These are phyloP conservation scores for Hypoxylon trugodes DNA, from an alignment of 495 filamentous ascomycete species.

Conservation along the genomic window DNA sequence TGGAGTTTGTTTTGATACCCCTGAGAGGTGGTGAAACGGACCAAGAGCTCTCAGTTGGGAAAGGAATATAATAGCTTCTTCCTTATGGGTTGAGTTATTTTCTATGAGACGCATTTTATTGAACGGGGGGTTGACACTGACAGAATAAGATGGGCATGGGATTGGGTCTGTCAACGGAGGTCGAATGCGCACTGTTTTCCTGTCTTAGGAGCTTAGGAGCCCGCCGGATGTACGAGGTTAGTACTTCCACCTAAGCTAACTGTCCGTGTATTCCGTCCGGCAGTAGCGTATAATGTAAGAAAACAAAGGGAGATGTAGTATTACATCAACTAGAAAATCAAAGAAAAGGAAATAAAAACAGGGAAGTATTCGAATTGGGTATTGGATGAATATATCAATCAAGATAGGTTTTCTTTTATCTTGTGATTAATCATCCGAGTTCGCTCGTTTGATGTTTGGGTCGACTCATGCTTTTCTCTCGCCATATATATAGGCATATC, in stretches of 20 bases:
- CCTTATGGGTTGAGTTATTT: conserved; percentile 40
- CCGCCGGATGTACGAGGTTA: conserved; percentile 29
- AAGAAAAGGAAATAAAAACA: background rate
- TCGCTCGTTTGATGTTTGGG: conserved; percentile 35
- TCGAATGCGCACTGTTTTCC: conserved; percentile 22
- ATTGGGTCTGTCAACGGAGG: conserved; percentile 36
- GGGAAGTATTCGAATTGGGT: background rate
- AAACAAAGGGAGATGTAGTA: background rate
- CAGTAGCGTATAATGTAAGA: background rate
- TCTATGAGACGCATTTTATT: conserved; percentile 30
- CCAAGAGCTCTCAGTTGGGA: conserved; percentile 11
- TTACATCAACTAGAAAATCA: background rate
- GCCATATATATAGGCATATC: conserved; percentile 8
- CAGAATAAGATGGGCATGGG: conserved; percentile 13
- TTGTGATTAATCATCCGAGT: conserved; percentile 35
- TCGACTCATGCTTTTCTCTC: conserved; percentile 33
- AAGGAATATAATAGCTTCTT: conserved; percentile 29
- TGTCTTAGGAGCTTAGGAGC: conserved; percentile 30
- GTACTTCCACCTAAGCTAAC: conserved; percentile 15
- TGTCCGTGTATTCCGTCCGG: conserved; percentile 18
- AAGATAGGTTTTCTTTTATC: conserved; percentile 16
- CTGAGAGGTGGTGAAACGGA: conserved; percentile 15
- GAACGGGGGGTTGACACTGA: conserved; percentile 31
- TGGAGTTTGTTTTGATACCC: conserved; percentile 20
- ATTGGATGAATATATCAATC: conserved; percentile 24